Conservation (phyloP, 164 flowering plant genomes). For the Sedum album region DNA sequence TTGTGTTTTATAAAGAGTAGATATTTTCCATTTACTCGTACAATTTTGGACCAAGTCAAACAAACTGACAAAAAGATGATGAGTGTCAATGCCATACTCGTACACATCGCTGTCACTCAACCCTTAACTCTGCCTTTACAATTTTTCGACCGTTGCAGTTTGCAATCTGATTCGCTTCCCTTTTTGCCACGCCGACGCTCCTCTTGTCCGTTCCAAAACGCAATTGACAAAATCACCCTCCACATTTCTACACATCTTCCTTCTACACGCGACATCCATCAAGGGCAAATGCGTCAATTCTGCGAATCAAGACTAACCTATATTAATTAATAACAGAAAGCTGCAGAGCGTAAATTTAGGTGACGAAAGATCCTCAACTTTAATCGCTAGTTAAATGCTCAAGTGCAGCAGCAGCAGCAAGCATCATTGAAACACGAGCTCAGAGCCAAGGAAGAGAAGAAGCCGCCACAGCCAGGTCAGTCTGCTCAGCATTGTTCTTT, state of each 20-base stretch:
- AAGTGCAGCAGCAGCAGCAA: not conserved
- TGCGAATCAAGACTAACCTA: not conserved
- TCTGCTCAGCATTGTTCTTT: not conserved
- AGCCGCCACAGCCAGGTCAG: not conserved
- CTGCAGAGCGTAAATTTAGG: not conserved
- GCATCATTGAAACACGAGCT: not conserved
- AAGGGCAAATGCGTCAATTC: not conserved
- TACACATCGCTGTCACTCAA: no score
- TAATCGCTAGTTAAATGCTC: not conserved
- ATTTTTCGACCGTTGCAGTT: slow-evolving; percentile 8
- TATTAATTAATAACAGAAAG: not conserved
- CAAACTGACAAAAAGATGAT: no score
- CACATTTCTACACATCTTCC: not conserved
- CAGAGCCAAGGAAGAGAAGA: not conserved
- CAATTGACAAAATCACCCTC: not conserved
- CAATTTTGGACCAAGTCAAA: no score
- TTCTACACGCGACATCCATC: not conserved
- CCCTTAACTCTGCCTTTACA: no score
- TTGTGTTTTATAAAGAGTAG: no score
- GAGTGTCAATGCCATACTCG: no score
- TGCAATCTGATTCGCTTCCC: not conserved
- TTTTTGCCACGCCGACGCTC: slow-evolving; percentile 6
- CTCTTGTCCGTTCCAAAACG: not conserved
- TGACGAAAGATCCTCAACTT: not conserved
- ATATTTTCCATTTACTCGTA: no score